These are phyloP conservation scores for Cercospora canescens DNA, from an alignment of 2,329 filamentous ascomycete genomes.

Conservation along the genomic window DNA sequence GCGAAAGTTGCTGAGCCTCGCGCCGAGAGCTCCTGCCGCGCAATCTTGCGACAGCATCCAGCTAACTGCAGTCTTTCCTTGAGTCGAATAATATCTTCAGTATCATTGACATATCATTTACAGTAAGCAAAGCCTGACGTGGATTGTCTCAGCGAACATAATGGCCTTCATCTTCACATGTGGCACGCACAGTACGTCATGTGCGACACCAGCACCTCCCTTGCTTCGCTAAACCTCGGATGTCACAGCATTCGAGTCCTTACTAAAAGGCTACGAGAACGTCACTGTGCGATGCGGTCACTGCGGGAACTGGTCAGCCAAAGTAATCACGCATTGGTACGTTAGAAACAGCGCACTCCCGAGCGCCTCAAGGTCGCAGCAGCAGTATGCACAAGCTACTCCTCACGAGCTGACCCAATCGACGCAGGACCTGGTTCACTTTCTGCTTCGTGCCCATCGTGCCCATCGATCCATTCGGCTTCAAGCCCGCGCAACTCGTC, in stretches of 20 bases:
- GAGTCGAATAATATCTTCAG: background rate
- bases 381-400: background rate
- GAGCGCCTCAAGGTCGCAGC: conserved; percentile 13
- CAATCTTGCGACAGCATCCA: conserved; percentile 14
- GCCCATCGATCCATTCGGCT: conserved; percentile 67
- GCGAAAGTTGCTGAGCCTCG: conserved; percentile 8
- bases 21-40: conserved; percentile 14
- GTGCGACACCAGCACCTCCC: background rate
- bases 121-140: background rate
- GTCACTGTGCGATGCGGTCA: conserved; percentile 54
- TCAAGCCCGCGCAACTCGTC: conserved; percentile 59
- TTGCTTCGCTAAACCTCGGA: conserved; percentile 12
- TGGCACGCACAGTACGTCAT: conserved; percentile 48
- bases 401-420: background rate
- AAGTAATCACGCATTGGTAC: conserved; percentile 48
- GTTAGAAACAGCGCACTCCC: background rate
- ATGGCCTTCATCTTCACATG: conserved; percentile 51
- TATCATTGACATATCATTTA: background rate
- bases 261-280: conserved; percentile 50
- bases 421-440: conserved; percentile 65
- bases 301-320: conserved; percentile 52
- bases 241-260: conserved; percentile 46
- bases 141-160: background rate
- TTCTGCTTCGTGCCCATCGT: conserved; percentile 52
- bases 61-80: conserved; percentile 3